A percentile compares a stretch with the other conserved stretches of the same genome.
Evolutionary conservation across 257 asterid genomes (phyloP).

Genomic region (Solanum verrucosum): DNA sequence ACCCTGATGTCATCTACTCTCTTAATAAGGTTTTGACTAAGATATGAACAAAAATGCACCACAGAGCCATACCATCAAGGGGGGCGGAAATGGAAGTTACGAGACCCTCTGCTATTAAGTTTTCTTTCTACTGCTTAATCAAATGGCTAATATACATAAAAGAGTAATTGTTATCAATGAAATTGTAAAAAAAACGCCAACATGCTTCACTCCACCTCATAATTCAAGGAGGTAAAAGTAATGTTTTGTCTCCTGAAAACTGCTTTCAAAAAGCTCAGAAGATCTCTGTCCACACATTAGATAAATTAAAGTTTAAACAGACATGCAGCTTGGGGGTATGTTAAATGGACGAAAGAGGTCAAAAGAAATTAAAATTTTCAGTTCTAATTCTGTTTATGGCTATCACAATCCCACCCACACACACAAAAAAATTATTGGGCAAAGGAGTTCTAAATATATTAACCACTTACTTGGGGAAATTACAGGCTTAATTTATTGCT

Average conservation of each 20-base stretch:
- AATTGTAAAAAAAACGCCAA: neutral
- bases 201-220: neutral
- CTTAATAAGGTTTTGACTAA: neutral
- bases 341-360: neutral
- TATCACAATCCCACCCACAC: neutral
- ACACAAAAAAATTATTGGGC: neutral
- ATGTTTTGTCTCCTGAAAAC: neutral
- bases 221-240: neutral
- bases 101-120: neutral
- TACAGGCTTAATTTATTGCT: neutral
- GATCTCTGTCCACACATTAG: neutral
- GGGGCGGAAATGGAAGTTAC: neutral
- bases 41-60: neutral
- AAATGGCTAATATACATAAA: neutral
- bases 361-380: neutral
- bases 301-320: neutral
- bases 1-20: neutral
- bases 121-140: neutral
- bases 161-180: neutral
- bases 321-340: neutral
- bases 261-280: neutral
- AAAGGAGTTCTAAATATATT: neutral
- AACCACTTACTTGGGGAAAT: neutral
- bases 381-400: neutral
- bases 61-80: neutral